phyloP scores from a whole-genome alignment of 2,329 filamentous ascomycete species.

The Colletotrichum paranaense region DNA sequence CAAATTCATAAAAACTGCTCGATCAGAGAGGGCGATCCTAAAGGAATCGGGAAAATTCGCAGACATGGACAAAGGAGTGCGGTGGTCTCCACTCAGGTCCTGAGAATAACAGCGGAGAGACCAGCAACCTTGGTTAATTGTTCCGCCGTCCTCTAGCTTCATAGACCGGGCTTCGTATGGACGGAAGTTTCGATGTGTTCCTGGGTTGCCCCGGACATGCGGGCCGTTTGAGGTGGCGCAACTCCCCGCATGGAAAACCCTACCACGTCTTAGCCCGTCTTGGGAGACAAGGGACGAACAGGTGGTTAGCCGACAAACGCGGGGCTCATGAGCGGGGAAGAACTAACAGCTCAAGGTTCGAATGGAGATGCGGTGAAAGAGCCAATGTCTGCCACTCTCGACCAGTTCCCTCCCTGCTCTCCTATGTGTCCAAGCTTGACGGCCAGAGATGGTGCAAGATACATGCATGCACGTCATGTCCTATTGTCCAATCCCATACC shows the following conservation, averaged over 20 bases:
- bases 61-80: accelerated
- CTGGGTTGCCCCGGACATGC: conserved; percentile 6
- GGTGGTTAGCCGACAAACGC: conserved; percentile 25
- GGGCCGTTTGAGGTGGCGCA: conserved; percentile 22
- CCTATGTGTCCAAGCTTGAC: not conserved
- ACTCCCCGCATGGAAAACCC: not conserved
- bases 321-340: conserved; percentile 17
- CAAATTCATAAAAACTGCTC: no score
- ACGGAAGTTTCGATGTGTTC: conserved; percentile 7
- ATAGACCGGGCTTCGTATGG: conserved; percentile 2
- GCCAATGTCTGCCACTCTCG: not conserved
- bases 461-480: conserved; percentile 18
- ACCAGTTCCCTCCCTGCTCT: not conserved
- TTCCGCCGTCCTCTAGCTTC: not conserved
- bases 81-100: no score
- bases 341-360: not conserved
- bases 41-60: not conserved
- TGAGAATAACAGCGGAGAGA: not conserved
- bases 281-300: conserved; percentile 19
- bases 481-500: no score
- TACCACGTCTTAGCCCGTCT: not conserved
- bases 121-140: not conserved
- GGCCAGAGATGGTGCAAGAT: not conserved
- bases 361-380: not conserved
- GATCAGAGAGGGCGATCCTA: not conserved